Evolutionary conservation across 768 basidiomycete genomes (phyloP).

Genomic region (Tricholoma saponaceum): DNA sequence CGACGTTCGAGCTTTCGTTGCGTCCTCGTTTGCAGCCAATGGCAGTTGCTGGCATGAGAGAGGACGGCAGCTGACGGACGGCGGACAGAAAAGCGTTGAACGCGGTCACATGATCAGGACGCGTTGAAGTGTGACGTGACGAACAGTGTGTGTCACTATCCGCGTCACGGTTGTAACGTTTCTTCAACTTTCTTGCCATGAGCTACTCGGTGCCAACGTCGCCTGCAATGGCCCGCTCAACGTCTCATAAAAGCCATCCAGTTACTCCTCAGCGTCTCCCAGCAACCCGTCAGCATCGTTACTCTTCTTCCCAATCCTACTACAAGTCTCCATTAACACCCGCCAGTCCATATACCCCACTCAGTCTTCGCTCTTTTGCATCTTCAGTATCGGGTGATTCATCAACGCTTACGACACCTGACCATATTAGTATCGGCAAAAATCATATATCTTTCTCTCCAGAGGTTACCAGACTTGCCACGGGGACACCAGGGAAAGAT

Average conservation of each 20-base stretch:
- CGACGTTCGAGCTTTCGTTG: too few species aligned
- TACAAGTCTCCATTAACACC: slow-evolving; percentile 62
- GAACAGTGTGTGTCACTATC: slow-evolving; percentile 4
- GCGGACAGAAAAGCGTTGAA: too few species aligned
- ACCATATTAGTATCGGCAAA: slow-evolving; percentile 33
- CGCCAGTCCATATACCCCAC: slow-evolving; percentile 65
- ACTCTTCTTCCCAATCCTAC: slow-evolving; percentile 37
- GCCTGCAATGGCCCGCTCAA: slow-evolving; percentile 38
- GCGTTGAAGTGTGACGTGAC: slow-evolving; percentile 17
- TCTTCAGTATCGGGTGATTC: slow-evolving; percentile 49
- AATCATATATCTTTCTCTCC: slow-evolving; percentile 46
- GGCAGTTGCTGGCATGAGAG: too few species aligned
- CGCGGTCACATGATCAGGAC: slow-evolving; percentile 15
- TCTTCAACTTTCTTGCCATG: slow-evolving; percentile 15
- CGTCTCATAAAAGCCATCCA: slow-evolving; percentile 36
- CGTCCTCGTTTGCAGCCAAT: too few species aligned
- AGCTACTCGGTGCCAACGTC: slow-evolving; percentile 41
- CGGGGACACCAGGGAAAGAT: slow-evolving; percentile 25
- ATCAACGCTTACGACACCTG: slow-evolving; percentile 59
- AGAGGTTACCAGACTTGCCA: slow-evolving; percentile 28
- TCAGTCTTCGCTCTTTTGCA: slow-evolving; percentile 61
- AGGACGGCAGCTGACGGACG: too few species aligned
- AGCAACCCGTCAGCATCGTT: slow-evolving; percentile 37
- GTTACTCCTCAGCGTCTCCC: slow-evolving; percentile 64
- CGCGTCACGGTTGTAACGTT: slow-evolving; percentile 9